These are phyloP conservation scores for Rossbeevera mucosa DNA, from an alignment of 768 basidiomycete genomes.

Conservation along the genomic window DNA sequence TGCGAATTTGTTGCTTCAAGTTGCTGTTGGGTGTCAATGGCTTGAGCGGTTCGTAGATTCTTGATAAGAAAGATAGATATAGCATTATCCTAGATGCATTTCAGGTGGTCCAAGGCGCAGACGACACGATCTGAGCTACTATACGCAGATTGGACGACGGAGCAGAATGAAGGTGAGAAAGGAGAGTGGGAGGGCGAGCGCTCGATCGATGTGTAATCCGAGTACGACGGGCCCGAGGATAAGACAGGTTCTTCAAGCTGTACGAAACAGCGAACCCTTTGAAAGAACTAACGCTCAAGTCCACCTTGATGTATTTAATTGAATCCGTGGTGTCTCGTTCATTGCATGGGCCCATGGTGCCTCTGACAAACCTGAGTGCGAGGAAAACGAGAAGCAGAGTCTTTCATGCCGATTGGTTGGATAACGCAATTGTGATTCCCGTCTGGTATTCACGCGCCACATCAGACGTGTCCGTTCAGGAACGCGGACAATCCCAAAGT, in stretches of 20 bases:
- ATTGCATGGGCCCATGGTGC: background rate
- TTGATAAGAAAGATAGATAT: conserved; percentile 32
- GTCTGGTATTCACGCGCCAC: background rate
- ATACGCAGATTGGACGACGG: conserved; percentile 7
- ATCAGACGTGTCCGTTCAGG: background rate
- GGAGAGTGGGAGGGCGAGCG: background rate
- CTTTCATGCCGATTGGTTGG: background rate
- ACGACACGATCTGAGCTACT: conserved; percentile 3
- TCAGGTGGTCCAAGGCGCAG: conserved; percentile 6
- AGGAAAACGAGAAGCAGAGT: background rate
- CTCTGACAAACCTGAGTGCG: background rate
- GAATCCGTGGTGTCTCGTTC: background rate
- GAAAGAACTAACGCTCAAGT: background rate
- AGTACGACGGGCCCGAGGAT: background rate
- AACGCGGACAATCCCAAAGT: background rate
- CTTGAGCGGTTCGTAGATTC: conserved; percentile 37
- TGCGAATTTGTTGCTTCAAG: conserved; percentile 23
- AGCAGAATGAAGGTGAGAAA: background rate
- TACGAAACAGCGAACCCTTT: background rate
- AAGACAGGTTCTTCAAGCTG: background rate
- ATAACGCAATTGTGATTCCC: background rate
- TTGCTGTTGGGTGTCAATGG: no score
- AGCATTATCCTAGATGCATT: background rate
- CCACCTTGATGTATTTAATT: background rate
- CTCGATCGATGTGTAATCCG: background rate